These are phyloP conservation scores for Grigorovia jiainica DNA, from an alignment of 805 yeast species.

Conservation along the genomic window DNA sequence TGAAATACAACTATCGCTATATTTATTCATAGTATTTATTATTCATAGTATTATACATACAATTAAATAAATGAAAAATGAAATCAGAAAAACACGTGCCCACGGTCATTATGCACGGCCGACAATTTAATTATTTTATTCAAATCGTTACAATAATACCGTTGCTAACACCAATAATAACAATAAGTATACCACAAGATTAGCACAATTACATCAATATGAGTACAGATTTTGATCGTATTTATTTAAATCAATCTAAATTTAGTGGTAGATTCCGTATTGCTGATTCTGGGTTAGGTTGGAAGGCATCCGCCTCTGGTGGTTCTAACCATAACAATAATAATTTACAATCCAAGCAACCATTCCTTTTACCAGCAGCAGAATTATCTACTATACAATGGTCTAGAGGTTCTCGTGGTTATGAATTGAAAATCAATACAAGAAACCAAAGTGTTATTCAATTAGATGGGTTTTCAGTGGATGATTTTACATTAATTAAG, in stretches of 20 bases:
- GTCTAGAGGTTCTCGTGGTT: constrained; percentile 92
- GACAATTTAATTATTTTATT: too few relatives aligned
- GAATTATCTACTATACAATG: constrained; percentile 74
- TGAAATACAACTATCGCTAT: too few relatives aligned
- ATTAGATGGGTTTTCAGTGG: constrained; percentile 86
- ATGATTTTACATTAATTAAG: constrained; percentile 72
- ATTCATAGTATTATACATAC: too few relatives aligned
- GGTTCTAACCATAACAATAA: constrained; percentile 31
- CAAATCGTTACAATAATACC: too few relatives aligned
- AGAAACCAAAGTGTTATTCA: constrained; percentile 77
- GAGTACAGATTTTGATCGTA: constrained; percentile 75
- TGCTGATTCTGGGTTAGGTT: constrained; percentile 95
- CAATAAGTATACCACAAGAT: too few relatives aligned
- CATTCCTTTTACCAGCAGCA: constrained; percentile 82
- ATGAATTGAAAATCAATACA: constrained; percentile 81
- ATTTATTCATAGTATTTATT: too few relatives aligned
- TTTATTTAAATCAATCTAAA: constrained; percentile 80
- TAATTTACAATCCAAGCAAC: constrained; percentile 42
- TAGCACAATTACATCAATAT: constrained; percentile 7
- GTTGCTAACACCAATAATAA: too few relatives aligned
- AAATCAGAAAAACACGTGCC: too few relatives aligned
- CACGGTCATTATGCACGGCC: too few relatives aligned
- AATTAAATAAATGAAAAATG: constrained; percentile 24
- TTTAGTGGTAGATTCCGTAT: constrained; percentile 83
- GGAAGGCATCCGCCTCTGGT: constrained; percentile 57